These are phyloP conservation scores for Fraxinus sp. DNA, from an alignment of 305 asterid species.

Conservation along the genomic window DNA sequence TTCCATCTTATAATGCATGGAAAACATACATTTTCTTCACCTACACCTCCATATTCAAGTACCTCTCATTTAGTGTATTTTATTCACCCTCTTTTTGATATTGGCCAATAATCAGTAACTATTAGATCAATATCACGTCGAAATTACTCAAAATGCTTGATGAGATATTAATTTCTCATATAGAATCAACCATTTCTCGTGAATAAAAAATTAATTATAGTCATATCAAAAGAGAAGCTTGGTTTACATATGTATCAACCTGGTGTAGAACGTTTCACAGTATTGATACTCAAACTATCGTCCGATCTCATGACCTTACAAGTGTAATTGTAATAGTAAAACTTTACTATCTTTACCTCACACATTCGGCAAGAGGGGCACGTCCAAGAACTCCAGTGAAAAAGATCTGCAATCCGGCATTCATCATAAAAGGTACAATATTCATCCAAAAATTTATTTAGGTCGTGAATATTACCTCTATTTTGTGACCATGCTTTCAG, in stretches of 20 bases:
- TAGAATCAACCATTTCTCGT: constrained; percentile 13
- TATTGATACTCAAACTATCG: constrained; percentile 4
- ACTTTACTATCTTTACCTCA: constrained; percentile 59
- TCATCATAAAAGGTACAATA: constrained; percentile 21
- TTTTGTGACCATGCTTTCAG: constrained; percentile 85
- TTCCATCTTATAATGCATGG: background rate
- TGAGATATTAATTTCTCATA: constrained; percentile 16
- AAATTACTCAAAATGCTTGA: constrained; percentile 10
- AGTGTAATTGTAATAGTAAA: background rate
- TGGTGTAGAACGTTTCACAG: constrained; percentile 3
- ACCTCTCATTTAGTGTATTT: background rate
- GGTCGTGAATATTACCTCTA: constrained; percentile 58
- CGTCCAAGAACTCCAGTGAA: constrained; percentile 98
- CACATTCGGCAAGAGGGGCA: constrained; percentile 96
- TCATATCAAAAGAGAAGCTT: background rate
- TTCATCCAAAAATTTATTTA: constrained; percentile 7
- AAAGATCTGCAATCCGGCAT: constrained; percentile 63
- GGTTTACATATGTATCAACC: constrained; percentile 7
- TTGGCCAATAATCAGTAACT: background rate
- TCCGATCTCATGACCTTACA: constrained; percentile 2
- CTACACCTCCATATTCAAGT: background rate
- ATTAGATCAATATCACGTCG: background rate
- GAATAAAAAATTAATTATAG: background rate
- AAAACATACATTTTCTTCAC: background rate
- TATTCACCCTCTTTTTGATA: background rate